Conservation (phyloP, 1,139 yeast species). For the Scheffersomyces cryptocercus region DNA sequence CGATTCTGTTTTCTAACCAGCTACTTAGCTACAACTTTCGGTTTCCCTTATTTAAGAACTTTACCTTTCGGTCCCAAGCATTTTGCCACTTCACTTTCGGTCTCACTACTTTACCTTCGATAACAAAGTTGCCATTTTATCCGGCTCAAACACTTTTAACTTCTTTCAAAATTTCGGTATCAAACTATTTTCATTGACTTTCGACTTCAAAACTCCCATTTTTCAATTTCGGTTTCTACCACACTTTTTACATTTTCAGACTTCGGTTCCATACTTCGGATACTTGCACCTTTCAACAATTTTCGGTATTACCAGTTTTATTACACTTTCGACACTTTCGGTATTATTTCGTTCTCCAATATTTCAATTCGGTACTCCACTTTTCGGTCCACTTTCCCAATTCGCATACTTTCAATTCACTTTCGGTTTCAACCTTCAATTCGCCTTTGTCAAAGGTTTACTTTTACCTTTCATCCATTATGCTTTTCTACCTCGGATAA, state of each 20-base stretch:
- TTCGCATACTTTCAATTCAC: too few relatives aligned
- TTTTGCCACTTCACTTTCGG: neutral
- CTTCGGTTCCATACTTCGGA: too few relatives aligned
- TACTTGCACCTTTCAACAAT: neutral
- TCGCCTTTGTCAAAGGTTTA: too few relatives aligned
- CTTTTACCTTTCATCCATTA: too few relatives aligned
- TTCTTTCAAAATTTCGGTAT: neutral
- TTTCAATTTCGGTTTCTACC: neutral
- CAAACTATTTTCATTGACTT: neutral
- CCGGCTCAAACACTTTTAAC: neutral
- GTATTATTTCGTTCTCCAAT: neutral
- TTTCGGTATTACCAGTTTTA: neutral
- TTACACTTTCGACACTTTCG: neutral
- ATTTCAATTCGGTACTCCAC: neutral
- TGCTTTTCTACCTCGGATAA: too few relatives aligned
- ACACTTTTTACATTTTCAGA: too few relatives aligned
- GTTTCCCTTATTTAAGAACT: neutral
- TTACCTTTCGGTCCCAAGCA: neutral
- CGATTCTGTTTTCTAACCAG: neutral
- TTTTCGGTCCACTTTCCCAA: neutral
- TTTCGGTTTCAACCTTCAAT: too few relatives aligned
- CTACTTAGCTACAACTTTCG: neutral
- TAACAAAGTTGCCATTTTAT: neutral
- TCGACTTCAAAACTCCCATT: neutral
- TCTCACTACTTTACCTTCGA: neutral